These are phyloP conservation scores for Dioscorea cayenensis DNA, from an alignment of 116 monocot genomes.

Conservation along the genomic window DNA sequence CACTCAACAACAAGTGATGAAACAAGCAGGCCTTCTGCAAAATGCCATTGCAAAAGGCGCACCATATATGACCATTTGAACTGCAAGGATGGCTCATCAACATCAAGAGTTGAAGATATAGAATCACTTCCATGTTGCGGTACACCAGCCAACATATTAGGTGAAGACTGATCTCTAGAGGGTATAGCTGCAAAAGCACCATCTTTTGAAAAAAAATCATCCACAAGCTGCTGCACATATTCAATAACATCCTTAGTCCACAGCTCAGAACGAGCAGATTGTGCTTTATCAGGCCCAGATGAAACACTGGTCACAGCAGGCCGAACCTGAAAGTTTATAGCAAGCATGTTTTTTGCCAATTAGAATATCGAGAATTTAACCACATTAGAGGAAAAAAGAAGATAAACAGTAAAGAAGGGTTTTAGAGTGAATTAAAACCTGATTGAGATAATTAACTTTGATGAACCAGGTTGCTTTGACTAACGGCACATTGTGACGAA, in stretches of 20 bases:
- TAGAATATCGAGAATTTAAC: background rate
- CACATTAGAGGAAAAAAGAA: background rate
- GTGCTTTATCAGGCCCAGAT: constrained; percentile 78
- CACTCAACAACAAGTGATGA: constrained; percentile 80
- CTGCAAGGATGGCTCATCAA: constrained; percentile 48
- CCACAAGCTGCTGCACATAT: constrained; percentile 79
- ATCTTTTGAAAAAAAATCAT: constrained; percentile 76
- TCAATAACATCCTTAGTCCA: constrained; percentile 95
- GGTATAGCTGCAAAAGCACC: constrained; percentile 29
- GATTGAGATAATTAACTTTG: constrained; percentile 97
- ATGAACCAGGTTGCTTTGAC: constrained; percentile 95
- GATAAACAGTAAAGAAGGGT: background rate
- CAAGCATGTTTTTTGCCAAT: background rate
- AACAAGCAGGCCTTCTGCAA: constrained; percentile 71
- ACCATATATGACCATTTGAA: constrained; percentile 92
- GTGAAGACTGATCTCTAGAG: constrained; percentile 48
- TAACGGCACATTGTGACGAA: constrained; percentile 86
- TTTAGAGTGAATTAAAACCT: constrained; percentile 33
- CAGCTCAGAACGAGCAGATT: constrained; percentile 54
- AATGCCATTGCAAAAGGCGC: constrained; percentile 75
- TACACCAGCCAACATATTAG: constrained; percentile 20
- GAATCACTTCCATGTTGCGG: constrained; percentile 45
- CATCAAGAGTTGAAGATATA: constrained; percentile 26
- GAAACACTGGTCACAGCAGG: constrained; percentile 32
- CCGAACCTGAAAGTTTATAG: constrained; percentile 37